A percentile compares a stretch with the other conserved stretches of the same genome.
Conservation (phyloP, 2,329 filamentous ascomycete genomes). For the Colletotrichum navitas region DNA sequence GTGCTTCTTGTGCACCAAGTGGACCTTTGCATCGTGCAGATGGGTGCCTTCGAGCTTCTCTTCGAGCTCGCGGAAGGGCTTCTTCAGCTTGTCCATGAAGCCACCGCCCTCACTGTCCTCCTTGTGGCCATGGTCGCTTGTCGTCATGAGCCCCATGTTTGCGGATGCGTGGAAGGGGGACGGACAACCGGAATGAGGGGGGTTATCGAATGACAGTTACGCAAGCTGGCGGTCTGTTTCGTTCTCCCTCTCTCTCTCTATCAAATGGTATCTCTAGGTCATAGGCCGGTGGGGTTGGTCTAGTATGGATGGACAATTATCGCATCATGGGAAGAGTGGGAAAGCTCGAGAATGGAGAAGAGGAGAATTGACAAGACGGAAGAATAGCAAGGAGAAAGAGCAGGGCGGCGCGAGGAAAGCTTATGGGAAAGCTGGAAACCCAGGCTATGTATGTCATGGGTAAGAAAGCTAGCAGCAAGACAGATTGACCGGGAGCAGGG, state of each 20-base stretch:
- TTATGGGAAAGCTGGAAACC: conserved; percentile 36
- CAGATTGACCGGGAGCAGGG: conserved; percentile 27
- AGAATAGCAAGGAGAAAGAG: conserved; percentile 14
- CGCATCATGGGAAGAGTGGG: conserved; percentile 16
- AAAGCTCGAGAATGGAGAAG: conserved; percentile 6
- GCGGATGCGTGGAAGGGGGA: background rate
- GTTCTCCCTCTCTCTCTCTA: background rate
- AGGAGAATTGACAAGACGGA: conserved; percentile 32
- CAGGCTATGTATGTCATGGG: conserved; percentile 30
- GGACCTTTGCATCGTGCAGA: conserved; percentile 69
- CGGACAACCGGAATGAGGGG: background rate
- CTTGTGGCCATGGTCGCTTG: conserved; percentile 31
- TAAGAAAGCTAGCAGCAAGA: conserved; percentile 9
- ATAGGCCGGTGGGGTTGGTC: conserved; percentile 1
- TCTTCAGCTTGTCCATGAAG: conserved; percentile 63
- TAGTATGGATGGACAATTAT: conserved; percentile 26
- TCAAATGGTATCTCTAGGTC: conserved; percentile 23
- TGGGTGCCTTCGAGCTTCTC: conserved; percentile 68
- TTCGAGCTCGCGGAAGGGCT: conserved; percentile 59
- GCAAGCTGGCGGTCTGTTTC: background rate
- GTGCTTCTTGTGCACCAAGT: conserved; percentile 72
- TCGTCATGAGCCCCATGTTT: conserved; percentile 35
- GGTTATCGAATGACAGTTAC: conserved; percentile 2
- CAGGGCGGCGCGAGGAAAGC: conserved; percentile 26
- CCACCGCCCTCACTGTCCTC: conserved; percentile 47